These are phyloP conservation scores for Coemansia guatemalensis DNA, from an alignment of 192 early-diverging fungal species.

Conservation along the genomic window DNA sequence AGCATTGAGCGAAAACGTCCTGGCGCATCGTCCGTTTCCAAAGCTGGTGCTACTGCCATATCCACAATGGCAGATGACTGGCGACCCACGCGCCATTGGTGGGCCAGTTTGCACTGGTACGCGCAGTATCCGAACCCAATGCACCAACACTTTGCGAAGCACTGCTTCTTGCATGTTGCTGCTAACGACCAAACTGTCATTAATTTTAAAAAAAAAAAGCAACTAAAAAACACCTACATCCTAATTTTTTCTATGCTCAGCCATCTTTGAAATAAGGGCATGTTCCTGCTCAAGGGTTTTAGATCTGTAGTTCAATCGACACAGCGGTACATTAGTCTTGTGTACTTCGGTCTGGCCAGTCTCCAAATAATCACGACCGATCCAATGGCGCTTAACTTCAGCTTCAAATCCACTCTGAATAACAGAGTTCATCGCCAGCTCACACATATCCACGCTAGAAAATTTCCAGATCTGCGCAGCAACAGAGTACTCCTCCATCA, in stretches of 20 bases:
- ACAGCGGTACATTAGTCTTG: constrained; percentile 91
- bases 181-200: too few species aligned
- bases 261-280: constrained; percentile 21
- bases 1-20: too few species aligned
- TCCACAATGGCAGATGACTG: too few species aligned
- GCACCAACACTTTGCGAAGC: too few species aligned
- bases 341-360: constrained; percentile 81
- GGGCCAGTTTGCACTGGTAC: too few species aligned
- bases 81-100: too few species aligned
- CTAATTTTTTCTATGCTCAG: background rate
- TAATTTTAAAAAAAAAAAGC: too few species aligned
- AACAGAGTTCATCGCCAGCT: constrained; percentile 88
- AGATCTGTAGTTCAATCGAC: constrained; percentile 80
- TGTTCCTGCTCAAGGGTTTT: constrained; percentile 84
- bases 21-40: too few species aligned
- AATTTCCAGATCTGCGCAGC: constrained; percentile 96
- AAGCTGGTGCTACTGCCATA: too few species aligned
- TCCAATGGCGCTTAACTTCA: constrained; percentile 85
- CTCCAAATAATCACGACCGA: constrained; percentile 73
- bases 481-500: constrained; percentile 96
- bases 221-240: too few species aligned
- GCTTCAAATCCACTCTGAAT: constrained; percentile 90
- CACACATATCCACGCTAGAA: constrained; percentile 91
- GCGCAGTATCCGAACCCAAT: too few species aligned
- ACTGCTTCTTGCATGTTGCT: too few species aligned